Base-by-base conservation (phyloP, 2,329 filamentous ascomycete genomes). In the Colletotrichum sp. region DNA sequence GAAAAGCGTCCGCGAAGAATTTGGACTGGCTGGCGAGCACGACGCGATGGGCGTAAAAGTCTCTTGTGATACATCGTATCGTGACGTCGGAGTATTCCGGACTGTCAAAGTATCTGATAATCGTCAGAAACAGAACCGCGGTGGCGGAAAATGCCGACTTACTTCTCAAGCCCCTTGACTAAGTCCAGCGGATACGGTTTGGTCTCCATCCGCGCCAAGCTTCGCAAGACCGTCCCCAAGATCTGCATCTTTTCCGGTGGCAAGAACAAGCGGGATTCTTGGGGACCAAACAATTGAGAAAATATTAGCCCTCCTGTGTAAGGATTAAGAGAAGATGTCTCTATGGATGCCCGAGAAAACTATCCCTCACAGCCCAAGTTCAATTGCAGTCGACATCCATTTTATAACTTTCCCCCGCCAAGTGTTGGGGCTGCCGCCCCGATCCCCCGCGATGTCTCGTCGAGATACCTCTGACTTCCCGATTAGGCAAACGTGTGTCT, bases 11-110 rank as follows among this genome's bases (percentile, higher is more conserved):
- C 5, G 68, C 68, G 8, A 70, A 70, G 24, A 32, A 63, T 12
- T 3, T 28, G 34, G 68, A 70, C 36, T 63, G 68, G 68, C 68
- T 70, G n/a, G 26, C 57, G 13, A 70, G 68, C 15, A 70, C 68
- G 39, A 70, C 21, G 28, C 68, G 68, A 28, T 63, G 68, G 12
- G 68, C 68, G 57, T 63, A 26, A 9, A 70, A 70, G 36, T 70
- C 57, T 16, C n/a, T 21, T 34, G n/a, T n/a, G 26, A 26, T 15
- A 9, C 57, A 63, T 7, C 57, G 36, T 9, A 70, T 34, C 36
- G 18, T 52, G 26, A 70, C 68, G 6, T 70, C 36, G 21, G 68
- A 62, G 36, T 63, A 70, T 34, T 70, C 55, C 21, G 68, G 36
- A 28, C 68, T 63, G 28, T 70, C 68, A 9, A 63, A 70, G 18